phyloP scores from a whole-genome alignment of 2,329 filamentous ascomycete genomes.

The Diaporthe sp. region DNA sequence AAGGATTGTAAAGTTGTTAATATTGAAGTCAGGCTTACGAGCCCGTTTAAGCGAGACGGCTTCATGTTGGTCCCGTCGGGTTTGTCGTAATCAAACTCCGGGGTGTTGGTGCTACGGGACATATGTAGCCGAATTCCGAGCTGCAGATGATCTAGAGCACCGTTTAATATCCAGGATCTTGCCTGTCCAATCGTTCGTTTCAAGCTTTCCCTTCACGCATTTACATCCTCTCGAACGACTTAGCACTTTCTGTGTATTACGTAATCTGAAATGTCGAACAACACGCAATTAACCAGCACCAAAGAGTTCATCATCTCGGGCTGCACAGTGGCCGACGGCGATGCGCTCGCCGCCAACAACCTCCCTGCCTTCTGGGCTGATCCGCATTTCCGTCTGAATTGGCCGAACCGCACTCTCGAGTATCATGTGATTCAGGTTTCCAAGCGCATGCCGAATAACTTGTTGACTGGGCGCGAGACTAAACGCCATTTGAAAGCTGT shows the following conservation, averaged over 20 bases:
- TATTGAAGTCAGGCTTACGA: fast-evolving
- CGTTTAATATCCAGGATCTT: constrained; percentile 1
- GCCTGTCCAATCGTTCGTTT: constrained; percentile 29
- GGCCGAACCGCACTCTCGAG: constrained; percentile 44
- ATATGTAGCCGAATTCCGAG: constrained; percentile 25
- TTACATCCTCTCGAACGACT: constrained; percentile 18
- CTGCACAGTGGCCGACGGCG: constrained; percentile 42
- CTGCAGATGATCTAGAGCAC: constrained; percentile 28
- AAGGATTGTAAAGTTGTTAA: too few species aligned
- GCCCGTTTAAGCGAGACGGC: too few species aligned
- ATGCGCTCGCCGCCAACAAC: constrained; percentile 42
- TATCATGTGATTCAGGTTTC: constrained; percentile 43
- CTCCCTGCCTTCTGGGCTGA: constrained; percentile 44
- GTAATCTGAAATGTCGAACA: constrained; percentile 27
- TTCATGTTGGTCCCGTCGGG: constrained; percentile 8
- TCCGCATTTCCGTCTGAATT: constrained; percentile 42
- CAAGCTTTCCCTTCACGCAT: constrained; percentile 25
- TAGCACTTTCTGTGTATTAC: not conserved
- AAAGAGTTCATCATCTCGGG: constrained; percentile 36
- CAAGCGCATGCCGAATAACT: constrained; percentile 39
- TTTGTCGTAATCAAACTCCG: constrained; percentile 15
- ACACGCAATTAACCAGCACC: constrained; percentile 20
- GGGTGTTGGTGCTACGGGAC: constrained; percentile 14
- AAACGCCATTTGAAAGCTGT: constrained; percentile 44
- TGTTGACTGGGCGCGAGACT: constrained; percentile 37